Evolutionary conservation across 2,329 filamentous ascomycete species (phyloP).

Genomic region (Ophiostoma ips): DNA sequence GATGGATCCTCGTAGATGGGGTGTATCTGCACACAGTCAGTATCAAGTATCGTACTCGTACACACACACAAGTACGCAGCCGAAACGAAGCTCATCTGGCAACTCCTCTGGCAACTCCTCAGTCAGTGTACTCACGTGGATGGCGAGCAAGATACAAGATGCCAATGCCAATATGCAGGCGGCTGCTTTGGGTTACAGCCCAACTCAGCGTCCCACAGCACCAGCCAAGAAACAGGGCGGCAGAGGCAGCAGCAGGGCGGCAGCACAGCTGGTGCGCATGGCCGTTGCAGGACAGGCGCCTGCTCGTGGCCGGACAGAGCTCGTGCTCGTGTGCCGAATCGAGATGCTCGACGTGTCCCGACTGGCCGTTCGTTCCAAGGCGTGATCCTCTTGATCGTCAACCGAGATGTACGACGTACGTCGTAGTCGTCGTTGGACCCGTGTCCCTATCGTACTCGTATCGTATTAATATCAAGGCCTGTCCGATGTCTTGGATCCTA

Average conservation of each 20-base stretch:
- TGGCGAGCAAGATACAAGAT: slow-evolving; percentile 1
- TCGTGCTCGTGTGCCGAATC: background rate
- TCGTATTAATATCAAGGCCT: background rate
- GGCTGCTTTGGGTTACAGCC: slow-evolving; percentile 13
- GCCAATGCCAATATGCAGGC: slow-evolving; percentile 10
- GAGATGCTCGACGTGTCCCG: background rate
- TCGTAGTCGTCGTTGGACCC: background rate
- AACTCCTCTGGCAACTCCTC: background rate
- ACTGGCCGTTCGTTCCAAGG: background rate
- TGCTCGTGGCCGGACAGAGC: background rate
- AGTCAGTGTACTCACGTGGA: background rate
- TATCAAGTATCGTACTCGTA: too few species aligned
- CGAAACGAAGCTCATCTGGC: slow-evolving; percentile 3
- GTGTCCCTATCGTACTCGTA: background rate
- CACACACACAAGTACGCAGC: too few species aligned
- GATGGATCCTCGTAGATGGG: slow-evolving; percentile 5
- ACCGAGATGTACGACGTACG: too few species aligned
- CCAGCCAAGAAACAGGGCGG: background rate
- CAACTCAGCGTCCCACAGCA: slow-evolving; percentile 10
- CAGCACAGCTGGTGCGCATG: slow-evolving; percentile 8
- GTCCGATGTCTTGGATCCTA: too few species aligned
- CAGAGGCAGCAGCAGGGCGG: slow-evolving; percentile 10
- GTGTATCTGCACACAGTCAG: background rate
- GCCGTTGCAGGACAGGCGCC: slow-evolving; percentile 5
- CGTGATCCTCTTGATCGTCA: background rate